Conservation (phyloP, 1,284 basidiomycete species). For the Grifola frondosa region DNA sequence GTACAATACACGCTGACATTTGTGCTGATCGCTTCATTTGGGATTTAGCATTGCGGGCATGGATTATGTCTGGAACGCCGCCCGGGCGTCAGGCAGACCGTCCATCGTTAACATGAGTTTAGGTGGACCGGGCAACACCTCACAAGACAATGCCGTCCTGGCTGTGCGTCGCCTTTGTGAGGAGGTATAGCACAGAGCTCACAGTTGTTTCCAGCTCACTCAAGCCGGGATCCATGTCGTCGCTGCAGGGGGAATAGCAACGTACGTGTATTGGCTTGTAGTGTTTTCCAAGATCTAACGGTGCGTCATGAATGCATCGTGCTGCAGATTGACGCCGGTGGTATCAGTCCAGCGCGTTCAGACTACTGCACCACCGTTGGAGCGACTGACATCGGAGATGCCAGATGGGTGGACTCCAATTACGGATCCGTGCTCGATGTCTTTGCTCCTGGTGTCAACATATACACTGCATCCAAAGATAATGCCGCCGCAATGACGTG, state of each 20-base stretch:
- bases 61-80: conserved; percentile 5
- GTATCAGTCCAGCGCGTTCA: conserved; percentile 10
- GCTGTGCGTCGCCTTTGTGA: conserved; percentile 40
- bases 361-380: conserved; percentile 58
- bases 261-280: neutral
- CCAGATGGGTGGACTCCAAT: conserved; percentile 57
- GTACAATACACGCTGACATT: neutral
- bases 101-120: conserved; percentile 14
- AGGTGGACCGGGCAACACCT: conserved; percentile 2
- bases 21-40: neutral
- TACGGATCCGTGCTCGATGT: conserved; percentile 45
- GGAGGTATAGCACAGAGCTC: too few relatives aligned
- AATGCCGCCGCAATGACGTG: neutral
- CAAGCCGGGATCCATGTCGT: neutral
- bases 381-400: conserved; percentile 50
- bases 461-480: neutral
- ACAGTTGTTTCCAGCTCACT: neutral
- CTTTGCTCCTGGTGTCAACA: conserved; percentile 45
- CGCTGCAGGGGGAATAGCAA: neutral
- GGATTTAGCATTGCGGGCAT: conserved; percentile 38
- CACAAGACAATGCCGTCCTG: conserved; percentile 10
- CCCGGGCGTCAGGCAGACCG: conserved; percentile 5
- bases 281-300: neutral
- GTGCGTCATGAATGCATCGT: neutral
- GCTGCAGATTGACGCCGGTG: conserved; percentile 4